These are phyloP conservation scores for Diaporthe capsici DNA, from an alignment of 2,329 filamentous ascomycete species.

Conservation along the genomic window DNA sequence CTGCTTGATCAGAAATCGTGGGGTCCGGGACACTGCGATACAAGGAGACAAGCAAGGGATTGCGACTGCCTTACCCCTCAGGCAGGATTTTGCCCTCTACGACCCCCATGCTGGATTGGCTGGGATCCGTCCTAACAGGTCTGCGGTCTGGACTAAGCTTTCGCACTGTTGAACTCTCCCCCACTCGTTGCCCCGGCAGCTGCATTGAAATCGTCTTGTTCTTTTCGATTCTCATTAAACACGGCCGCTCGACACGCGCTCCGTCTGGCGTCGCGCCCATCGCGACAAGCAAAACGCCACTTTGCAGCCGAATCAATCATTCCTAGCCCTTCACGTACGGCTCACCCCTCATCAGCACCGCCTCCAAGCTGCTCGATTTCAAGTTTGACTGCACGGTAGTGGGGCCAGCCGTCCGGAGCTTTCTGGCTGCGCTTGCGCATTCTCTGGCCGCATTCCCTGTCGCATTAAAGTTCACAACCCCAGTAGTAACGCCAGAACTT, in stretches of 20 bases:
- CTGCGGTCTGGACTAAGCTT: background rate
- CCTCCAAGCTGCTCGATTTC: background rate
- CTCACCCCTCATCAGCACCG: background rate
- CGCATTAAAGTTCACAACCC: background rate
- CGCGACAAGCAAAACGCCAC: conserved; percentile 8
- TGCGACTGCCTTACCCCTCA: background rate
- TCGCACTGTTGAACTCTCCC: conserved; percentile 17
- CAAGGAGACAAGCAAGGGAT: background rate
- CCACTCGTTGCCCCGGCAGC: conserved; percentile 37
- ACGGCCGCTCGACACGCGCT: conserved; percentile 28
- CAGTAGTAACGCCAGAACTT: background rate
- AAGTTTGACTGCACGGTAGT: background rate
- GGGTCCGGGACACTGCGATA: background rate
- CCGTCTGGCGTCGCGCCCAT: background rate
- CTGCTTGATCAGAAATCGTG: background rate
- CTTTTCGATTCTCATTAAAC: conserved; percentile 14
- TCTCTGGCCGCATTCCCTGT: background rate
- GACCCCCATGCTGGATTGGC: background rate
- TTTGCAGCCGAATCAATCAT: background rate
- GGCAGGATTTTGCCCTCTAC: background rate
- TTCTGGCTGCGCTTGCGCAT: background rate
- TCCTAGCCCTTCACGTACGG: background rate
- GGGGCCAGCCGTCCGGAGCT: background rate
- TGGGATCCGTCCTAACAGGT: background rate
- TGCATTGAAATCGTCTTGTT: background rate